Evolutionary conservation across 768 basidiomycete species (phyloP).

Genomic region (Pleurotus sapidus): DNA sequence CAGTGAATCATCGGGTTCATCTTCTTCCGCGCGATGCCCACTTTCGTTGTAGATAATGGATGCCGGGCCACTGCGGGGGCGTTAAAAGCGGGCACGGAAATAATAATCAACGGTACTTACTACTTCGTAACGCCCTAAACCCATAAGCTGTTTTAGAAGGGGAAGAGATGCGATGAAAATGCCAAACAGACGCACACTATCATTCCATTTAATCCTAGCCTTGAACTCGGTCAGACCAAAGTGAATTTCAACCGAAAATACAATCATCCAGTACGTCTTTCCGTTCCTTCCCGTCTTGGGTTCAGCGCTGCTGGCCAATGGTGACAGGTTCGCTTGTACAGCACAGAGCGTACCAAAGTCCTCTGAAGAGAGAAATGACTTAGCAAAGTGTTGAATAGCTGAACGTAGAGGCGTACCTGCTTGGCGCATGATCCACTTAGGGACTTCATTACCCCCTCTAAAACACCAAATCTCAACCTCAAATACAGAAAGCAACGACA

Average conservation of each 20-base stretch:
- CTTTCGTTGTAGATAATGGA: constrained; percentile 82
- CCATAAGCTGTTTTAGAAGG: constrained; percentile 1
- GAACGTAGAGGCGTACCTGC: constrained; percentile 35
- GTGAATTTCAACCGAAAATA: constrained; percentile 82
- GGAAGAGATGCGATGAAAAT: neutral
- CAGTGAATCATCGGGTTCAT: constrained; percentile 61
- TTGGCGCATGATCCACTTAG: constrained; percentile 71
- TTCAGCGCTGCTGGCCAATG: constrained; percentile 67
- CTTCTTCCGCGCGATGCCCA: constrained; percentile 70
- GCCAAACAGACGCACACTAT: constrained; percentile 49
- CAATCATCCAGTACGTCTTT: constrained; percentile 79
- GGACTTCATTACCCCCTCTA: constrained; percentile 67
- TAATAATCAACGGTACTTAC: constrained; percentile 37
- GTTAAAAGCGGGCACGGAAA: too few species aligned
- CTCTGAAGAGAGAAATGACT: constrained; percentile 32
- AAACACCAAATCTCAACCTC: constrained; percentile 87
- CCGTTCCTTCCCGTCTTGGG: constrained; percentile 62
- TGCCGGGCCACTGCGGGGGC: constrained; percentile 59
- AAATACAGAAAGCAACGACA: constrained; percentile 74
- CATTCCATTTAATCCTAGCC: constrained; percentile 80
- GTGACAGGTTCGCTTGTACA: constrained; percentile 75
- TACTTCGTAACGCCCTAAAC: constrained; percentile 66
- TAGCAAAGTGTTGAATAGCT: too few species aligned
- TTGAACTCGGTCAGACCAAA: constrained; percentile 82
- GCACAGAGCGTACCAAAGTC: constrained; percentile 76